These are phyloP conservation scores for Ligustrum vulgare DNA, from an alignment of 257 asterid species.

Conservation along the genomic window DNA sequence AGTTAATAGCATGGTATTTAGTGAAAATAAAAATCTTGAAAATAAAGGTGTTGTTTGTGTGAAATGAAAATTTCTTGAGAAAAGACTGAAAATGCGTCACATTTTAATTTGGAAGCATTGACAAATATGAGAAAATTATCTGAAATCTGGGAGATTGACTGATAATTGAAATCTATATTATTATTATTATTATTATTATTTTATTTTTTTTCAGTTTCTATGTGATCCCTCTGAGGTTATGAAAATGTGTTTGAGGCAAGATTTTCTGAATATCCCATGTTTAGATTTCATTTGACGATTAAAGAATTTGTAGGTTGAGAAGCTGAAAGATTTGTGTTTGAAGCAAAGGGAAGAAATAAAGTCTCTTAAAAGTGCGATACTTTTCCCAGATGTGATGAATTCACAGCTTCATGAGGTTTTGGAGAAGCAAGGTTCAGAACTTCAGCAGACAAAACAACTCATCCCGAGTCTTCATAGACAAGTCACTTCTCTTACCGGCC, in stretches of 20 bases:
- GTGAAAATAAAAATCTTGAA: neutral
- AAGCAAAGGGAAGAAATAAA: constrained; percentile 96
- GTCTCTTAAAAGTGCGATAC: constrained; percentile 66
- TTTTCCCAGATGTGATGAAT: constrained; percentile 78
- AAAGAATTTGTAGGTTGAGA: constrained; percentile 65
- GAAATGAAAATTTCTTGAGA: too few relatives aligned
- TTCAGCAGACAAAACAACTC: constrained; percentile 81
- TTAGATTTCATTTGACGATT: neutral
- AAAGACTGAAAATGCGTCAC: too few relatives aligned
- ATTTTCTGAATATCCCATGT: neutral
- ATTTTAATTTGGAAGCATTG: neutral
- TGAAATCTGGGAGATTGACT: neutral
- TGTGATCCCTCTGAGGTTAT: neutral
- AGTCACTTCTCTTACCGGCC: constrained; percentile 92
- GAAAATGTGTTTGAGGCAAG: neutral
- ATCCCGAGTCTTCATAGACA: constrained; percentile 87
- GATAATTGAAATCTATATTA: neutral
- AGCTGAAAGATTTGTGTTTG: constrained; percentile 90
- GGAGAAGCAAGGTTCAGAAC: constrained; percentile 76
- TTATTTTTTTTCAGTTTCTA: neutral
- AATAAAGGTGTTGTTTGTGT: too few relatives aligned
- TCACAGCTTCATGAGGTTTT: constrained; percentile 61
- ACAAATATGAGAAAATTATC: neutral
- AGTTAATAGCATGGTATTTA: neutral
- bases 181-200: too few relatives aligned